Base-by-base conservation (phyloP, 352 stramenopile species). In the Globisporangium camurandrum region DNA sequence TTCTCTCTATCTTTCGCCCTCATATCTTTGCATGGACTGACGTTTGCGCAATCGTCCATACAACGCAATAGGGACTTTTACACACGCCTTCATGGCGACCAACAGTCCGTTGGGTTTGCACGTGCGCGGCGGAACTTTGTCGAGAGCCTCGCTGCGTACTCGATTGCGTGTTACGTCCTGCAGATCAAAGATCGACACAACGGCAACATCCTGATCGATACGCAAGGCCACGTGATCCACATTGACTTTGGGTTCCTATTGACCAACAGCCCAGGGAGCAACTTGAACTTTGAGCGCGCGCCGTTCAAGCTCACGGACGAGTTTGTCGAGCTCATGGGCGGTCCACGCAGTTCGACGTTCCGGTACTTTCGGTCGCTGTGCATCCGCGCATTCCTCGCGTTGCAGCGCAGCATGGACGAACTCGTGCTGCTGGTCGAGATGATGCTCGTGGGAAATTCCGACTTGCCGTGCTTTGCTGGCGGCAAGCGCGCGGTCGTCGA, bases 211-310 rank as follows among this genome's bases (percentile, higher is more conserved):
- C 62, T 98, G 44, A 96, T 99, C 36, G 95, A 99, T 69, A 96
- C 82, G 14, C 70, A 94, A 26, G 96, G 97, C 17, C 95, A 98
- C 64, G 68, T 99, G 14, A 93, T 99, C 47, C 95, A 99, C 76
- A 99, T 99, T 54, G 97, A 99, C 71, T 99, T 99, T 69, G 97
- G 97, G 16, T 99, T 99, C 66, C 45, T 97, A 56, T 91, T 99
- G 31, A 91, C 85, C 43, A 98, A 98, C 75, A 97, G 90, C 31
- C 83, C 83, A 1, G 83, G 83, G 16, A 97, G 95, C 60, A 97
- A 98, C 57, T 79, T 93, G 44, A 96, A 95, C 45, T 98, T 98
- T 50, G 96, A 99, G 66, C 81, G 73, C n/a, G 95, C 96, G 20
- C 94, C 96, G 0, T 99, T 99, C 71, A 99, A 99, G 67, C 80